These are phyloP conservation scores for Sugiyamaella boreocaroliniensis DNA, from an alignment of 805 yeast genomes.

Conservation along the genomic window DNA sequence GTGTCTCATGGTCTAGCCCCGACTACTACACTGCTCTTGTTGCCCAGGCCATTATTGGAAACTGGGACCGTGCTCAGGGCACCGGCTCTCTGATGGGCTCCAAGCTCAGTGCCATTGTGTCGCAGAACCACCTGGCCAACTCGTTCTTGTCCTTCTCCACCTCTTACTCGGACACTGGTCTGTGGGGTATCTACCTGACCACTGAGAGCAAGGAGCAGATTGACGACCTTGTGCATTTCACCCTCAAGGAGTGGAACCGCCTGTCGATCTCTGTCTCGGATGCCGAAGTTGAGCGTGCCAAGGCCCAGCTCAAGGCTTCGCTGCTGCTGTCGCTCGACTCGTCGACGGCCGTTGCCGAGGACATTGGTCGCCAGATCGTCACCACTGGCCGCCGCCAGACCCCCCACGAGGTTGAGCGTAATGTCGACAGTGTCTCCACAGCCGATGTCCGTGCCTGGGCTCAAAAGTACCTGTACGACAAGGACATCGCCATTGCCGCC, in stretches of 20 bases:
- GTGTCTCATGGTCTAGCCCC: slow-evolving; percentile 94
- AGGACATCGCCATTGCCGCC: slow-evolving; percentile 87
- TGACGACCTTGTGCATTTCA: slow-evolving; percentile 62
- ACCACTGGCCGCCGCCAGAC: slow-evolving; percentile 79
- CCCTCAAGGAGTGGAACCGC: slow-evolving; percentile 83
- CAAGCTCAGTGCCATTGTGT: slow-evolving; percentile 62
- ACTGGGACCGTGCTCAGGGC: slow-evolving; percentile 93
- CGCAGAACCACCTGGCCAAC: slow-evolving; percentile 68
- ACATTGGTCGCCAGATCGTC: slow-evolving; percentile 93
- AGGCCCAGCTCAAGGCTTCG: slow-evolving; percentile 91
- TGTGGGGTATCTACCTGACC: slow-evolving; percentile 93
- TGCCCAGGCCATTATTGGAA: slow-evolving; percentile 93
- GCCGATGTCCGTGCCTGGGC: slow-evolving; percentile 86
- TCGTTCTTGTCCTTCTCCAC: slow-evolving; percentile 96
- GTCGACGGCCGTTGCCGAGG: slow-evolving; percentile 93
- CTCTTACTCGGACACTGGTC: slow-evolving; percentile 93
- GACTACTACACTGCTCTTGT: slow-evolving; percentile 93
- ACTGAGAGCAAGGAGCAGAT: slow-evolving; percentile 68
- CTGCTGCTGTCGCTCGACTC: slow-evolving; percentile 85
- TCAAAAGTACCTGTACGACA: slow-evolving; percentile 64
- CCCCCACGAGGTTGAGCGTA: slow-evolving; percentile 66
- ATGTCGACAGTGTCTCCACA: slow-evolving; percentile 70
- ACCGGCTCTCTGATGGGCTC: slow-evolving; percentile 80
- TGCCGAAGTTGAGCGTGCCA: slow-evolving; percentile 88
- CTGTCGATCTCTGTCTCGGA: slow-evolving; percentile 73